Percentiles rank a stretch among this genome's conserved stretches.
Conservation (phyloP, 805 yeast genomes). For the Saturnispora saitoi region DNA sequence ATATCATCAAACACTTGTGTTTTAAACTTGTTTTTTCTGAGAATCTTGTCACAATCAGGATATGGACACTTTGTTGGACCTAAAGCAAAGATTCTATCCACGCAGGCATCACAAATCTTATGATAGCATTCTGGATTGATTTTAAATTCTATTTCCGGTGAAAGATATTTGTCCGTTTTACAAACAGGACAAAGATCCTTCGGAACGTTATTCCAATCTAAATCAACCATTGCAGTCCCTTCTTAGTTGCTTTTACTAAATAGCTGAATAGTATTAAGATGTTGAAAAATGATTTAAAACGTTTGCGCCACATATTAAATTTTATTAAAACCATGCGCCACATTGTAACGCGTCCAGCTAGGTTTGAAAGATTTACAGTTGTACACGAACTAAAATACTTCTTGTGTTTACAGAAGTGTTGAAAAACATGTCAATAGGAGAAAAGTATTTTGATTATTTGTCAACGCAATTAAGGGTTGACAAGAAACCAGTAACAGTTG, state of each 20-base stretch:
- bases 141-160: slow-evolving; percentile 86
- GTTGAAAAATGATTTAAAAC: background rate
- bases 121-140: slow-evolving; percentile 98
- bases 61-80: slow-evolving; percentile 99
- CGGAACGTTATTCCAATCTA: slow-evolving; percentile 30
- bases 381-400: background rate
- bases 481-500: slow-evolving; percentile 22
- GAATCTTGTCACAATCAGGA: slow-evolving; percentile 76
- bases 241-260: background rate
- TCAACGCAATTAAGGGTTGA: background rate
- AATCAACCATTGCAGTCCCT: slow-evolving; percentile 22
- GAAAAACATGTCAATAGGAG: background rate
- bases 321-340: background rate
- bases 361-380: background rate
- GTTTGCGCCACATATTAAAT: background rate
- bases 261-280: background rate
- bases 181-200: slow-evolving; percentile 83
- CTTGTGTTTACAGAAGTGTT: background rate
- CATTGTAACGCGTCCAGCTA: background rate
- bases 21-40: slow-evolving; percentile 85
- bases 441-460: background rate
- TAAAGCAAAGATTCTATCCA: slow-evolving; percentile 82
- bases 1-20: slow-evolving; percentile 90
- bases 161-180: slow-evolving; percentile 86
- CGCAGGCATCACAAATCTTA: slow-evolving; percentile 94